phyloP scores from a whole-genome alignment of 176 grass and related monocot genomes.

The Eragrostis nindensis region DNA sequence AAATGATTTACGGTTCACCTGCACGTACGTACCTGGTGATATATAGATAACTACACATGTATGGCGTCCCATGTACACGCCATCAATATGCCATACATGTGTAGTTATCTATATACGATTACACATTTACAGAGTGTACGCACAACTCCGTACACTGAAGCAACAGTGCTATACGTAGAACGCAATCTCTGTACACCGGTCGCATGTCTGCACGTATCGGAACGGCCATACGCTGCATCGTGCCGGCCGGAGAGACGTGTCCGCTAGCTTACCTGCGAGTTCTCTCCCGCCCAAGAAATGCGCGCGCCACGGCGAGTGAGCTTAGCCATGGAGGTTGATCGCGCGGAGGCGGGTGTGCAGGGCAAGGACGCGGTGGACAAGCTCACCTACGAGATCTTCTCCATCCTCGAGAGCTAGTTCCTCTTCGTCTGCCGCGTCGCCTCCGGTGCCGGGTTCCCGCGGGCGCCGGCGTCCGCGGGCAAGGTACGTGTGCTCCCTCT shows the following conservation, averaged over 20 bases:
- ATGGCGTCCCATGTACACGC: neutral
- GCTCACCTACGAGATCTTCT: slow-evolving; percentile 96
- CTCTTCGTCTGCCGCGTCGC: slow-evolving; percentile 62
- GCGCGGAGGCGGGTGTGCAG: neutral
- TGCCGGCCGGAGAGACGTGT: neutral
- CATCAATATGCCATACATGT: neutral
- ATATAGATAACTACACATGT: too few species aligned
- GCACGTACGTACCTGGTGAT: too few species aligned
- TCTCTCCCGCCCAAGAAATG: neutral
- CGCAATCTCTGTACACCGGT: neutral
- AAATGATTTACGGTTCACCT: too few species aligned
- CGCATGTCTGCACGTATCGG: neutral
- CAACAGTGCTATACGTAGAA: neutral
- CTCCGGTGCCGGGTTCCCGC: neutral
- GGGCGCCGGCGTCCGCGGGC: neutral
- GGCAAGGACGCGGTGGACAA: slow-evolving; percentile 42
- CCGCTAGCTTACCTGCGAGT: neutral
- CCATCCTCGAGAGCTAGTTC: slow-evolving; percentile 88
- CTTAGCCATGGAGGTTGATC: neutral
- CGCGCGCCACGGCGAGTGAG: neutral
- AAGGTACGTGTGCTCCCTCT: slow-evolving; percentile 74
- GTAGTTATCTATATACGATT: too few species aligned
- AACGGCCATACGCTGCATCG: neutral
- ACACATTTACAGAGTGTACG: neutral
- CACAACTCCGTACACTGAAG: neutral